Base-by-base conservation (phyloP, 2,329 filamentous ascomycete species). In the Pseudocercospora eumusae region DNA sequence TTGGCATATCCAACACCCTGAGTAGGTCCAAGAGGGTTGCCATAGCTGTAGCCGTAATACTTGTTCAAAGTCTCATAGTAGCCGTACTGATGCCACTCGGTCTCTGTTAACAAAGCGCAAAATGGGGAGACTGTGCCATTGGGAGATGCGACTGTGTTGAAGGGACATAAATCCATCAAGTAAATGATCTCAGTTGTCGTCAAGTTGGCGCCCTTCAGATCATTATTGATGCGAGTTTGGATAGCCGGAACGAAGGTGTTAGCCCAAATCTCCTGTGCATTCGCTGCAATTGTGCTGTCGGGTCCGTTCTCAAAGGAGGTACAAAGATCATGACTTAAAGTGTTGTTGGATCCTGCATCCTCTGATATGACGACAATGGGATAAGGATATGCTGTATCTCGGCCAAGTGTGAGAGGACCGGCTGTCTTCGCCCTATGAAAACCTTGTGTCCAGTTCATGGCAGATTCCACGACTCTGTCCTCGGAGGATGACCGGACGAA, bases 101-200 rank as follows among this genome's bases (percentile, higher is more conserved):
- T 95, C 13, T 81, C 74, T 0, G 84, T 87, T 77, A 96, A 96
- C 25, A 96, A 80, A 13, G 74, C 73, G 76, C 93, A 97, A 77
- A 96, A 96, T 0, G 81, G 78, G 0, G 91, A 92, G 9, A 88
- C 74, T 4, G 72, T 73, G 18, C 76, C 81, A 4, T 79, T 83
- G 2, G 82, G 77, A 5, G 84, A 80, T 8, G 88, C 86, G n/a
- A 96, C 86, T 0, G 91, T 93, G 68, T 89, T 84, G 77, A 92
- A 96, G 0, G 93, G 88, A 71, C 93, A 97, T 63, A 96, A 81
- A 70, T 96, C 92, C 92, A 97, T 96, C 33, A 97, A 74, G 61
- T 83, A 84, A 60, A 92, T 79, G 0, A 87, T 85, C 33, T 93
- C 87, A 0, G 78, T 71, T 11, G 81, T 72, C 2, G 83, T 84